A percentile compares a stretch with the other conserved stretches of the same genome.
Conservation (phyloP, 768 basidiomycete species). For the Tylopilus subfusipes region DNA sequence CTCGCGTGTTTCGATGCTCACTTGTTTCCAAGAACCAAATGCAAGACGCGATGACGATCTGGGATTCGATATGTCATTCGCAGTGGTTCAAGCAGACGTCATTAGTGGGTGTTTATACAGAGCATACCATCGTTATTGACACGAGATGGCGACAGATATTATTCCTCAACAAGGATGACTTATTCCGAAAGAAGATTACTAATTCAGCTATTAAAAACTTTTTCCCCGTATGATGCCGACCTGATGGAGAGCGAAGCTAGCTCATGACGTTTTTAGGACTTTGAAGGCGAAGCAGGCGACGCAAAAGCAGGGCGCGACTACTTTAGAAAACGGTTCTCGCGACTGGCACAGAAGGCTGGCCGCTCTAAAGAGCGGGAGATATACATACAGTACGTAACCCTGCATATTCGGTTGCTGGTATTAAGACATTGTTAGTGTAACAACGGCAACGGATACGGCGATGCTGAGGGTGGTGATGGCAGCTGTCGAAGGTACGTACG, state of each 20-base stretch:
- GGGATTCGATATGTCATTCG: slow-evolving; percentile 97
- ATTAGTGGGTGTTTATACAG: slow-evolving; percentile 52
- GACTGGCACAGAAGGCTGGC: slow-evolving; percentile 81
- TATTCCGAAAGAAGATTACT: slow-evolving; percentile 81
- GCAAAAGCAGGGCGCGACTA: slow-evolving; percentile 79
- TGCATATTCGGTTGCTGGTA: slow-evolving; percentile 3
- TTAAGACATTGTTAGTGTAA: slow-evolving; percentile 50
- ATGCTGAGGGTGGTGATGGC: slow-evolving; percentile 91
- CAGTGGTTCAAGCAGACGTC: slow-evolving; percentile 96
- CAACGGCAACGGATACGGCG: slow-evolving; percentile 87
- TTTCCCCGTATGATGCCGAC: slow-evolving; percentile 65
- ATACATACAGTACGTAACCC: slow-evolving; percentile 78
- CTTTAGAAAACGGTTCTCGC: slow-evolving; percentile 82
- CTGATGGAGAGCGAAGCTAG: background rate
- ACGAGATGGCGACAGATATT: slow-evolving; percentile 56
- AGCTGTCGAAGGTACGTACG: slow-evolving; percentile 81
- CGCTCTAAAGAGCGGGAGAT: slow-evolving; percentile 85
- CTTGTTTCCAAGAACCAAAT: slow-evolving; percentile 76
- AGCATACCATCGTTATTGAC: background rate
- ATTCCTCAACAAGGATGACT: slow-evolving; percentile 93
- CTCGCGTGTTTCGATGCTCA: background rate
- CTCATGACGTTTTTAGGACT: slow-evolving; percentile 55
- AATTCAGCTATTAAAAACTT: slow-evolving; percentile 83
- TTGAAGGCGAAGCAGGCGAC: slow-evolving; percentile 72
- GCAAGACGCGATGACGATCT: slow-evolving; percentile 98